Percentiles rank a stretch among this genome's conserved stretches.
These are phyloP conservation scores for Podospora tetraspora DNA, from an alignment of 495 filamentous ascomycete genomes.

Conservation along the genomic window DNA sequence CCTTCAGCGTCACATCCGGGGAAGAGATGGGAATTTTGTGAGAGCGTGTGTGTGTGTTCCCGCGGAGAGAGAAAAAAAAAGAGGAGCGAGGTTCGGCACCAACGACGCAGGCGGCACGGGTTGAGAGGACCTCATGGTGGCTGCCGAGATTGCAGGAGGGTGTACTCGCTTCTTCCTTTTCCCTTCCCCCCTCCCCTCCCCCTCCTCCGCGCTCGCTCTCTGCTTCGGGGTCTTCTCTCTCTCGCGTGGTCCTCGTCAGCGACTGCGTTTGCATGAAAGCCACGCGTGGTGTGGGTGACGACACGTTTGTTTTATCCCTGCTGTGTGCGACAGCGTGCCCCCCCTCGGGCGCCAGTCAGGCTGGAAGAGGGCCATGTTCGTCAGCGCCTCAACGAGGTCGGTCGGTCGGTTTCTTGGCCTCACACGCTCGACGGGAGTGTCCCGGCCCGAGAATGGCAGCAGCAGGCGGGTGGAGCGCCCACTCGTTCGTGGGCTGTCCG, in stretches of 20 bases:
- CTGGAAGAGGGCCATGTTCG: background rate
- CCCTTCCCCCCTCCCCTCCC: background rate
- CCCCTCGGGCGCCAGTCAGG: background rate
- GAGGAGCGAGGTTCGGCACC: conserved; percentile 7
- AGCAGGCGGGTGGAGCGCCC: background rate
- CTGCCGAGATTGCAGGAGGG: conserved; percentile 6
- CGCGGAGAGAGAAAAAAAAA: background rate
- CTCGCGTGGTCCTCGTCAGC: background rate
- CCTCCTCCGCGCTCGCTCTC: background rate
- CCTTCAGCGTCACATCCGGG: background rate
- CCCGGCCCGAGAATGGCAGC: background rate
- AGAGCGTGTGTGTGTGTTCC: background rate
- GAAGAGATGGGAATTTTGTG: background rate
- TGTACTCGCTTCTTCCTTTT: background rate
- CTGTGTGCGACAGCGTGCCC: background rate
- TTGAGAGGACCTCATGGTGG: background rate
- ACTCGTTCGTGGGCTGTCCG: background rate
- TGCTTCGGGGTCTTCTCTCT: background rate
- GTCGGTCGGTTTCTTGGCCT: background rate
- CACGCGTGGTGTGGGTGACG: background rate
- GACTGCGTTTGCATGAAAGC: background rate
- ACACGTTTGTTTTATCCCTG: background rate
- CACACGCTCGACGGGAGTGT: background rate
- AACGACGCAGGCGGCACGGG: background rate
- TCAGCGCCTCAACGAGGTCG: background rate